Evolutionary conservation across 805 yeast genomes (phyloP), one percentile per base, ranked within the genome.

Genomic region (Candida cerambycidarum): DNA sequence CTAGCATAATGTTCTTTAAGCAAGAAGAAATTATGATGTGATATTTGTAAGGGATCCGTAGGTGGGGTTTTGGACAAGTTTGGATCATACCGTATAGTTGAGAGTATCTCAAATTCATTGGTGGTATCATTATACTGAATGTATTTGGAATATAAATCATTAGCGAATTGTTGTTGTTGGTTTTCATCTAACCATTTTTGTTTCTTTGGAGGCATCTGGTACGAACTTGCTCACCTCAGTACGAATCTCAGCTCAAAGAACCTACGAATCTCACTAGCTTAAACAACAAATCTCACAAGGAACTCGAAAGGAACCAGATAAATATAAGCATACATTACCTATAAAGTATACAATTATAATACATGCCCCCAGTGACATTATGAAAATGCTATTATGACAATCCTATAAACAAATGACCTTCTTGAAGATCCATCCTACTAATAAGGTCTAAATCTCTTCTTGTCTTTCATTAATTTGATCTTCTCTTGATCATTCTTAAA

Each of bases 401-500:
- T n/a, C n/a, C n/a, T n/a, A n/a, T n/a, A n/a, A n/a, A n/a, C n/a
- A n/a, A n/a, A n/a, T n/a, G n/a, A n/a, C n/a, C n/a, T n/a, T n/a
- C n/a, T n/a, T n/a, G n/a, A n/a, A n/a, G n/a, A n/a, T n/a, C n/a
- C n/a, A n/a, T n/a, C n/a, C n/a, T n/a, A n/a, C 40, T 67, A 85
- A 61, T 88, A 92, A 0, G 98, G 99, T 57, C 82, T 83, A 66
- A 92, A 90, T 58, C 82, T 79, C 61, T 83, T 83, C 72, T 79
- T 84, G 51, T 85, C 89, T 61, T 78, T 87, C 83, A 93, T 81
- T 47, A 75, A 65, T 52, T 77, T 78, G 41, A 93, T 86, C 62
- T 82, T 82, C 54, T 83, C 92, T 68, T 93, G 97, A 64, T 93
- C 99, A 47, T 81, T 82, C 62, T 87, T 89, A 69, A 90, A 93